phyloP scores from a whole-genome alignment of 805 yeast genomes.

The Cyberlindnera maritima region DNA sequence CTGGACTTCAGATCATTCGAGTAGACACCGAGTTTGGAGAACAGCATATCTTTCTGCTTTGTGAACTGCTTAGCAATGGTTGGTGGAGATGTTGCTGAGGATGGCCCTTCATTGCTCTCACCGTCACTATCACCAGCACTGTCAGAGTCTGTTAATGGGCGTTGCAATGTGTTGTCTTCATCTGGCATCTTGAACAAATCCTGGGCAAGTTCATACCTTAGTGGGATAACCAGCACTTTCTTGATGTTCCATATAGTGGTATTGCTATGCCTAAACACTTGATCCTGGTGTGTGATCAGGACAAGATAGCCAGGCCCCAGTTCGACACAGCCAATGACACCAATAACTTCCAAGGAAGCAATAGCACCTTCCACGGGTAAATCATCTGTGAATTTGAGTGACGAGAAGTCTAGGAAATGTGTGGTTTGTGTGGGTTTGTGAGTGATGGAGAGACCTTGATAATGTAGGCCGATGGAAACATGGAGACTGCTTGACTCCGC shows the following conservation, averaged over 20 bases:
- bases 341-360: slow-evolving; percentile 11
- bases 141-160: background rate
- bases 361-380: background rate
- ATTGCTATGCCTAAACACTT: slow-evolving; percentile 15
- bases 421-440: background rate
- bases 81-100: background rate
- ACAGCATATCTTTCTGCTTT: slow-evolving; percentile 21
- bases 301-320: slow-evolving; percentile 28
- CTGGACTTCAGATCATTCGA: slow-evolving; percentile 27
- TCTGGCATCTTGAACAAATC: slow-evolving; percentile 8
- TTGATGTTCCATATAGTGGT: slow-evolving; percentile 22
- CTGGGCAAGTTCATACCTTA: slow-evolving; percentile 22
- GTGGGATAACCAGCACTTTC: slow-evolving; percentile 22
- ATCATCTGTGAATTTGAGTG: background rate
- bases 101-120: slow-evolving; percentile 1
- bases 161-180: background rate
- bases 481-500: background rate
- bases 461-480: background rate
- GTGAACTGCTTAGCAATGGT: slow-evolving; percentile 11
- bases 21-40: slow-evolving; percentile 28
- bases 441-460: background rate
- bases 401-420: background rate
- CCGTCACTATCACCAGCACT: background rate
- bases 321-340: slow-evolving; percentile 22
- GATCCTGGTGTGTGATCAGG: slow-evolving; percentile 14